Conservation (phyloP, 2,329 filamentous ascomycete species). For the Chaetomium olivaceum region DNA sequence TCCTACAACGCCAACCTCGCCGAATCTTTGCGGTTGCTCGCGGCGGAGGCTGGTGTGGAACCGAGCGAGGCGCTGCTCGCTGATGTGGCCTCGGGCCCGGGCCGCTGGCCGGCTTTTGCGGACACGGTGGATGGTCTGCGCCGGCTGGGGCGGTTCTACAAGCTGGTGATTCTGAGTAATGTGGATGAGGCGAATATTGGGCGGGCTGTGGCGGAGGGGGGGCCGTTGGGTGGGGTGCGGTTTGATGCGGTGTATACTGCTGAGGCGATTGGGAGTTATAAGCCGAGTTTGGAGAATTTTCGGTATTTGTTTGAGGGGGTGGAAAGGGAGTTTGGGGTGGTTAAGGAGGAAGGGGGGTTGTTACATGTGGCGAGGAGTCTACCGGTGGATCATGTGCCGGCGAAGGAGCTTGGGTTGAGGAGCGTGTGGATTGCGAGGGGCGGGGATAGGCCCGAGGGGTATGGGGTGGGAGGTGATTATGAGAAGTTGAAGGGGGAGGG, state of each 20-base stretch:
- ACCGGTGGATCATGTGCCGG: constrained; percentile 66
- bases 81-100: constrained; percentile 54
- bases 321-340: constrained; percentile 54
- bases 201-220: constrained; percentile 32
- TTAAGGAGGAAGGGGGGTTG: constrained; percentile 51
- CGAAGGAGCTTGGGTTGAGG: constrained; percentile 58
- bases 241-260: constrained; percentile 70
- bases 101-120: constrained; percentile 56
- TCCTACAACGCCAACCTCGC: constrained; percentile 62
- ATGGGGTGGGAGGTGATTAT: constrained; percentile 30
- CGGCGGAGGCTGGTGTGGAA: constrained; percentile 30
- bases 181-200: constrained; percentile 51
- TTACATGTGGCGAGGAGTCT: constrained; percentile 70
- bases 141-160: constrained; percentile 52
- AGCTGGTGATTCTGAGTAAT: constrained; percentile 62
- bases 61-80: constrained; percentile 41
- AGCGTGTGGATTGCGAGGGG: constrained; percentile 66
- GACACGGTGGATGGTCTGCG: constrained; percentile 58
- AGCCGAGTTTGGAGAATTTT: constrained; percentile 66
- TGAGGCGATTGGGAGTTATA: constrained; percentile 70
- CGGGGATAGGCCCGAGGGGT: constrained; percentile 39
- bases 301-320: constrained; percentile 61
- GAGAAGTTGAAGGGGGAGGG: constrained; percentile 32
- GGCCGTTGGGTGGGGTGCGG: constrained; percentile 48
- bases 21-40: constrained; percentile 48